Conservation (phyloP, 2,329 filamentous ascomycete species). For the Fusarium sacchari region DNA sequence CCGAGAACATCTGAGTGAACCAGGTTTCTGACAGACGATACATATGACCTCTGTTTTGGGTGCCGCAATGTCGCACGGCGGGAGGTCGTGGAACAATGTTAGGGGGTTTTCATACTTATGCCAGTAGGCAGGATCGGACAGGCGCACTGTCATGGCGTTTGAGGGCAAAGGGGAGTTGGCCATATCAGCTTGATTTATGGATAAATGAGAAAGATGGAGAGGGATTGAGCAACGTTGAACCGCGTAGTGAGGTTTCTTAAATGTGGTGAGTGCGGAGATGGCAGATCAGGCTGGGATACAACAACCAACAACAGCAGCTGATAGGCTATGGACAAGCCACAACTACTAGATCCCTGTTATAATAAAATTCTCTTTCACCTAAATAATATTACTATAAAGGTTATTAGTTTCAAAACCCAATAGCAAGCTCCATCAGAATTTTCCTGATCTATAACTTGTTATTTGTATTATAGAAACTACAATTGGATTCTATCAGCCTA, state of each 20-base stretch:
- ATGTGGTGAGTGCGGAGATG: fast-evolving
- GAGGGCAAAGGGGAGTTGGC: fast-evolving
- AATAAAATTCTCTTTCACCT: no score
- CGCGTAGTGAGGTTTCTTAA: neutral
- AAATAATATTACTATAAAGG: no score
- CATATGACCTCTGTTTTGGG: neutral
- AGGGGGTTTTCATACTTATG: fast-evolving
- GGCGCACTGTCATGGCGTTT: neutral
- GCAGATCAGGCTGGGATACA: no score
- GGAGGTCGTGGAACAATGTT: neutral
- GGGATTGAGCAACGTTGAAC: fast-evolving
- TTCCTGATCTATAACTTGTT: neutral
- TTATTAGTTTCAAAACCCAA: no score
- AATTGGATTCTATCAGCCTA: neutral
- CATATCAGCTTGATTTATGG: neutral
- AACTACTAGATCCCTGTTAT: no score
- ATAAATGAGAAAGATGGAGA: neutral
- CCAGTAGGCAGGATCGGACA: fast-evolving
- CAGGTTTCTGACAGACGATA: neutral
- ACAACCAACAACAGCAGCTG: no score
- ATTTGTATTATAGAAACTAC: neutral
- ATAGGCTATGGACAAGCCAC: no score
- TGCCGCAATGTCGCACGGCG: neutral
- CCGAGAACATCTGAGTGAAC: neutral
- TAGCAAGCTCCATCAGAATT: neutral